These are phyloP conservation scores for Rhypophila decipiens DNA, from an alignment of 495 filamentous ascomycete genomes.

Conservation along the genomic window DNA sequence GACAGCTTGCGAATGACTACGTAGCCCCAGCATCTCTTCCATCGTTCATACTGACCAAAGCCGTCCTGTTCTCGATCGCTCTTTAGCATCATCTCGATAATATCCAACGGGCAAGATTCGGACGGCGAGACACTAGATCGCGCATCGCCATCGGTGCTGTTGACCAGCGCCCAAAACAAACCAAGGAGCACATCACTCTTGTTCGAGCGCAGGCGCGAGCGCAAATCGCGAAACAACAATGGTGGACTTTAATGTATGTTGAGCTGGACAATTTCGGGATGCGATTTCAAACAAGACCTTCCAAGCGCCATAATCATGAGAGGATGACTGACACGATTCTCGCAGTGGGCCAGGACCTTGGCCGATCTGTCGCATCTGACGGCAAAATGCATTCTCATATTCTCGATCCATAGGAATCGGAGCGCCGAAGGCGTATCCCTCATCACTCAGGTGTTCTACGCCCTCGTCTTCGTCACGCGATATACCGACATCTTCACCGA, in stretches of 20 bases:
- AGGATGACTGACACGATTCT: not conserved
- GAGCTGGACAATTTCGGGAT: not conserved
- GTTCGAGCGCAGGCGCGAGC: not conserved
- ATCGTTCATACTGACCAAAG: not conserved
- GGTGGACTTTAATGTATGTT: not conserved
- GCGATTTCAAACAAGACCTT: not conserved
- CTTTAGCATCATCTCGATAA: too few species aligned
- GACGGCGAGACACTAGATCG: too few species aligned
- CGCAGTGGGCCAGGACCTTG: constrained; percentile 41
- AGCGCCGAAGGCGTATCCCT: constrained; percentile 70
- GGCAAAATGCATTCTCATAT: constrained; percentile 85
- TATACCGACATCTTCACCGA: constrained; percentile 74
- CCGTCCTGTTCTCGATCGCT: not conserved
- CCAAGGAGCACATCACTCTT: not conserved
- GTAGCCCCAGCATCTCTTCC: not conserved
- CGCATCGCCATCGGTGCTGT: too few species aligned
- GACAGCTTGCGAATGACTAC: not conserved
- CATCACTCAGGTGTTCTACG: constrained; percentile 86
- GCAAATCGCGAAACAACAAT: not conserved
- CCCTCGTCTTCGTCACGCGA: constrained; percentile 74
- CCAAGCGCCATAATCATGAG: not conserved
- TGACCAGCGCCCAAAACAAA: not conserved
- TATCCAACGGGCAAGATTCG: too few species aligned
- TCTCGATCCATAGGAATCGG: constrained; percentile 79
- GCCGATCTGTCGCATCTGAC: constrained; percentile 77